Conservation (phyloP, 345 rosid species). For the Lepidium didymum region DNA sequence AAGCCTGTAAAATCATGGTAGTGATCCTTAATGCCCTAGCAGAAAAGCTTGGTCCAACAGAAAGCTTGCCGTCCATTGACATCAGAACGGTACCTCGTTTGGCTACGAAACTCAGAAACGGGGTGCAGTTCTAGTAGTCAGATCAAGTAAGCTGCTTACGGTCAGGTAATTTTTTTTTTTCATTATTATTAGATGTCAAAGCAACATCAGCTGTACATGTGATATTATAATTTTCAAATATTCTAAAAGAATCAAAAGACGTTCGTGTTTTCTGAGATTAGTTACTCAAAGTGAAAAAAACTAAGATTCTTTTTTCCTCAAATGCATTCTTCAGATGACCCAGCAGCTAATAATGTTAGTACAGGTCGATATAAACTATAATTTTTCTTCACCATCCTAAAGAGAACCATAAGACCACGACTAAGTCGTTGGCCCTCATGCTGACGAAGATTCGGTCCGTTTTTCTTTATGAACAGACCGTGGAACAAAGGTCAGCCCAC, state of each 20-base stretch:
- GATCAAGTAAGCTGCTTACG: neutral
- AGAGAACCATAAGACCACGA: neutral
- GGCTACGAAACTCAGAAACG: neutral
- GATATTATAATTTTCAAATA: neutral
- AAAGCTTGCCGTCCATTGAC: constrained; percentile 5
- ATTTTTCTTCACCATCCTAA: constrained; percentile 13
- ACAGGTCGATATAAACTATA: neutral
- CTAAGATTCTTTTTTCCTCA: neutral
- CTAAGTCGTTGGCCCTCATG: constrained; percentile 26
- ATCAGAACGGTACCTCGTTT: neutral
- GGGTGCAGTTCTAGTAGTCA: neutral
- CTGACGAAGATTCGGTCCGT: constrained; percentile 28
- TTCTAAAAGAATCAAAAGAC: neutral
- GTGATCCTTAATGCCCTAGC: constrained; percentile 6
- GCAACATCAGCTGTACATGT: neutral
- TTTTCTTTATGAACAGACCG: constrained; percentile 49
- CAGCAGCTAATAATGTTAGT: neutral
- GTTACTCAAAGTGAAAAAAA: neutral
- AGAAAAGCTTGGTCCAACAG: neutral
- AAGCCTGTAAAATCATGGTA: constrained; percentile 5
- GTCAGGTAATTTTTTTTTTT: too few species aligned
- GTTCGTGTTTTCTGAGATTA: neutral
- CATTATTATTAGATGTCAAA: neutral
- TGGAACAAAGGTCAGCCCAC: constrained; percentile 71
- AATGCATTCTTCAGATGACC: neutral